Conservation (phyloP, 176 grass and related monocot species). For the Tillandsia fasciculata region DNA sequence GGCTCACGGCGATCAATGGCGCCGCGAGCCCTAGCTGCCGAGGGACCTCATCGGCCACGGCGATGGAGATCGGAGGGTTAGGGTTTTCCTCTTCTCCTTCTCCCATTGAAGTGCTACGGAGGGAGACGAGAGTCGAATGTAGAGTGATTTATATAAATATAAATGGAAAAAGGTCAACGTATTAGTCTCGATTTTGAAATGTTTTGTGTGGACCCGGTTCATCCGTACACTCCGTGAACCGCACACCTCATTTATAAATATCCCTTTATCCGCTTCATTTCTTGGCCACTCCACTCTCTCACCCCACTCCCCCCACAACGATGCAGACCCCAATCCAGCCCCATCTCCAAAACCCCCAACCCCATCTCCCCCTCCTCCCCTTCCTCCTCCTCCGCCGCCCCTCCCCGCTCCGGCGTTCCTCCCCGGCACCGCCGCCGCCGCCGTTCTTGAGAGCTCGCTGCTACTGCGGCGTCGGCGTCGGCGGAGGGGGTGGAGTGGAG, state of each 20-base stretch:
- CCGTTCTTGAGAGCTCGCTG: conserved; percentile 2
- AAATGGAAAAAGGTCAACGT: background rate
- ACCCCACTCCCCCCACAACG: background rate
- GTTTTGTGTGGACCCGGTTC: too few species aligned
- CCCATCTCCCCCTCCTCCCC: background rate
- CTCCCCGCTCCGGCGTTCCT: background rate
- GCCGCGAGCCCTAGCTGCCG: conserved; percentile 41
- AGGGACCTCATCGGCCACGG: conserved; percentile 20
- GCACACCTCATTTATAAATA: too few species aligned
- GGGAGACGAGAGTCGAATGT: background rate
- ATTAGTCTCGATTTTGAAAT: too few species aligned
- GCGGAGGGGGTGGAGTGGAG: background rate
- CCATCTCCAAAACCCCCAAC: background rate
- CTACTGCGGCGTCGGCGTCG: conserved; percentile 4
- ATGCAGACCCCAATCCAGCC: conserved; percentile 31
- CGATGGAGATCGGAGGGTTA: background rate
- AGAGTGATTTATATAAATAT: background rate
- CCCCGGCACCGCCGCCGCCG: conserved; percentile 3
- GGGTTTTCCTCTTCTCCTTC: background rate
- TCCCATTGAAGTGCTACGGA: background rate
- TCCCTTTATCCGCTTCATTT: conserved; percentile 24
- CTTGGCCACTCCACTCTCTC: background rate
- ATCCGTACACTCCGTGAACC: too few species aligned
- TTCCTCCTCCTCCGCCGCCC: conserved; percentile 8
- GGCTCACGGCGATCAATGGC: conserved; percentile 45